phyloP scores from a whole-genome alignment of 2,329 filamentous ascomycete genomes.

The Periconia digitata region DNA sequence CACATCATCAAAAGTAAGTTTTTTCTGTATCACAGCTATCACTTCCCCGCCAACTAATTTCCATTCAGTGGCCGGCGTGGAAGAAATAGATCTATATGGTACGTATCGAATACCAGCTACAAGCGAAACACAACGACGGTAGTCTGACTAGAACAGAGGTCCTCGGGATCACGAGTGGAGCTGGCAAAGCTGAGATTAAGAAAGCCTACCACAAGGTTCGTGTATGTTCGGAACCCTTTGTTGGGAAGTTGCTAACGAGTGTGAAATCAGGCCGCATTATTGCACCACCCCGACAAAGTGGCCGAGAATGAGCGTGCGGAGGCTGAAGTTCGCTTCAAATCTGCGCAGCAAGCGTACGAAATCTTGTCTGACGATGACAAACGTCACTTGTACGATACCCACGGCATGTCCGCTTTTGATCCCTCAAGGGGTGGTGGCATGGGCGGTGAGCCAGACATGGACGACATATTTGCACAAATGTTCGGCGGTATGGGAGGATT shows the following conservation, averaged over 20 bases:
- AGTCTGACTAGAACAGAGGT: constrained; percentile 62
- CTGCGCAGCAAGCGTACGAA: constrained; percentile 91
- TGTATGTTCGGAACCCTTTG: constrained; percentile 1
- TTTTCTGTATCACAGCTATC: not conserved
- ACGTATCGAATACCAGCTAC: constrained; percentile 5
- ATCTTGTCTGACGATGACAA: constrained; percentile 97
- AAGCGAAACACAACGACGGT: not conserved
- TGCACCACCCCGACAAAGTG: constrained; percentile 94
- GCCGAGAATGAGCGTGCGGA: constrained; percentile 79
- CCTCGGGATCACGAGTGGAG: constrained; percentile 71
- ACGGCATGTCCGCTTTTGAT: constrained; percentile 96
- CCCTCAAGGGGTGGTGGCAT: constrained; percentile 62
- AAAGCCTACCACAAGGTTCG: constrained; percentile 93
- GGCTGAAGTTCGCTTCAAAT: constrained; percentile 91
- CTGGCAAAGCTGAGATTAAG: constrained; percentile 80
- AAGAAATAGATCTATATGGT: constrained; percentile 63
- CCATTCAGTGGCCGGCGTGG: constrained; percentile 36
- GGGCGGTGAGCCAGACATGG: constrained; percentile 73
- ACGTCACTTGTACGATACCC: constrained; percentile 84
- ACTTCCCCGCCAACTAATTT: constrained; percentile 12
- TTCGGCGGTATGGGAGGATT: constrained; percentile 60
- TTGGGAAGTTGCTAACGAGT: constrained; percentile 2
- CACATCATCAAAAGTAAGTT: constrained; percentile 1
- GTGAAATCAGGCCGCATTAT: constrained; percentile 73
- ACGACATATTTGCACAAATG: constrained; percentile 93